Conservation (phyloP, 345 rosid species). For the Populus davidiana region DNA sequence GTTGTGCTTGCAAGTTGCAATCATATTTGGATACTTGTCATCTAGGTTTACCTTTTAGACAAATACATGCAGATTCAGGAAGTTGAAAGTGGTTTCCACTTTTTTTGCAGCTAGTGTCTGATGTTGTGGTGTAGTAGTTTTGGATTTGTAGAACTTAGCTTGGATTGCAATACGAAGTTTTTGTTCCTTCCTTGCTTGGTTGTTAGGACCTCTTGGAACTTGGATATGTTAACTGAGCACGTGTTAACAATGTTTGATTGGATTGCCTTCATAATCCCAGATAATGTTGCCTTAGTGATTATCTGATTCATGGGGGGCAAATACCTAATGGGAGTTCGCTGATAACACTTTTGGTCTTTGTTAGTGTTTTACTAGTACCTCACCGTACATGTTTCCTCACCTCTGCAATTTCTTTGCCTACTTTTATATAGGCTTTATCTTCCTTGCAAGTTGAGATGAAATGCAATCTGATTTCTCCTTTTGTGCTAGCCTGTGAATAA, state of each 20-base stretch:
- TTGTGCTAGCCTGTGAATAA: neutral
- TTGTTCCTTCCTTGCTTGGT: neutral
- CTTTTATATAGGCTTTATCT: neutral
- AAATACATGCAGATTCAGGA: neutral
- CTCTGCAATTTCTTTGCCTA: neutral
- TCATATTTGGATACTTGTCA: neutral
- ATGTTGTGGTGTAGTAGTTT: neutral
- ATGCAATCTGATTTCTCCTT: neutral
- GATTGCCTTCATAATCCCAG: constrained; percentile 27
- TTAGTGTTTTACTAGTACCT: constrained; percentile 25
- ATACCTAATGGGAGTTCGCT: constrained; percentile 26
- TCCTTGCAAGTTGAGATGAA: too few relatives aligned
- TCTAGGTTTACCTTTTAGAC: neutral
- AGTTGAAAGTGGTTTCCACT: neutral
- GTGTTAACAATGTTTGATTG: neutral
- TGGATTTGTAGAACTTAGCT: neutral
- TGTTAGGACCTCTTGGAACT: neutral
- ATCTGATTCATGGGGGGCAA: constrained; percentile 38
- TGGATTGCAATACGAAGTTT: neutral
- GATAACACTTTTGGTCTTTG: constrained; percentile 18
- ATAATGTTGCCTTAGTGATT: constrained; percentile 25
- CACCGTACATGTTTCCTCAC: constrained; percentile 2
- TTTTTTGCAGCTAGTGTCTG: neutral
- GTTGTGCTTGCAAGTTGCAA: neutral
- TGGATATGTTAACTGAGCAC: neutral